These are phyloP conservation scores for Bruguiera hainesii DNA, from an alignment of 441 rosid species.

Conservation along the genomic window DNA sequence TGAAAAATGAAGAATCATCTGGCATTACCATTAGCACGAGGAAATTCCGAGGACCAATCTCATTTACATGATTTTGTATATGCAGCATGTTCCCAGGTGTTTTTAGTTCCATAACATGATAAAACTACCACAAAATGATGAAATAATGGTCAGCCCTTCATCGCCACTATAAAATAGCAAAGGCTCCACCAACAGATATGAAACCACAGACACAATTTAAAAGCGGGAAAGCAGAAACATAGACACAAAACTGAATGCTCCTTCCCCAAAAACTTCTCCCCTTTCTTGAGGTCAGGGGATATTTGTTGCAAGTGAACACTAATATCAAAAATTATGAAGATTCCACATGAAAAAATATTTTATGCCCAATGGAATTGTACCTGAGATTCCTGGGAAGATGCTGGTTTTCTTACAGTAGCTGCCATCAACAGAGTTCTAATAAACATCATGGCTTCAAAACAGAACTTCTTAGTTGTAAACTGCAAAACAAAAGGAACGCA, in stretches of 20 bases:
- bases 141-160: slow-evolving; percentile 5
- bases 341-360: no score
- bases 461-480: slow-evolving; percentile 69
- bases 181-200: neutral
- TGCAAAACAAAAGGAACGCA: slow-evolving; percentile 26
- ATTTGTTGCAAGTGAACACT: no score
- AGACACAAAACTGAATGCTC: neutral
- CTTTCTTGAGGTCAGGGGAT: no score
- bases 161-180: neutral
- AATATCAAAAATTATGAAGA: no score
- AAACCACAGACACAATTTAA: no score
- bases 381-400: slow-evolving; percentile 47
- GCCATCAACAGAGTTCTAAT: slow-evolving; percentile 55
- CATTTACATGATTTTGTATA: slow-evolving; percentile 33
- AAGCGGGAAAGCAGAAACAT: neutral
- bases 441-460: slow-evolving; percentile 78
- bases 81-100: slow-evolving; percentile 44
- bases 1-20: slow-evolving; percentile 55
- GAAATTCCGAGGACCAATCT: slow-evolving; percentile 63
- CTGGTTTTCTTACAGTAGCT: slow-evolving; percentile 41
- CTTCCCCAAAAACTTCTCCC: neutral
- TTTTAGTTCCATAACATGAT: slow-evolving; percentile 56
- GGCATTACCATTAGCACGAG: slow-evolving; percentile 56
- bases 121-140: slow-evolving; percentile 44
- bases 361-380: slow-evolving; percentile 29